phyloP scores from a whole-genome alignment of 106 monocot genomes.

The Alisma plantagoaquatica region DNA sequence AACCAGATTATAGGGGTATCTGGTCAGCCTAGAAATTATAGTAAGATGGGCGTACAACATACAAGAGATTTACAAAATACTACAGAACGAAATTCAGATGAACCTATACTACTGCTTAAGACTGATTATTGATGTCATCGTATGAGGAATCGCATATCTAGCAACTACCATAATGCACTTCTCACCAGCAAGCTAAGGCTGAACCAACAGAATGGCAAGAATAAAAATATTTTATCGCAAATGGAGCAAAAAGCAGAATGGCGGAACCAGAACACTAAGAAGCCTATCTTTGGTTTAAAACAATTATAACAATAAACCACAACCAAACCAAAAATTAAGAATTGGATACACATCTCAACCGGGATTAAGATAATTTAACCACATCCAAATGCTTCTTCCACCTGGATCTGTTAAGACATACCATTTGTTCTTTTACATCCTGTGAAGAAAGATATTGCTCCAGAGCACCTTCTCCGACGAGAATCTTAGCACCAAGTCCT shows the following conservation, averaged over 20 bases:
- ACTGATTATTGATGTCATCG: neutral
- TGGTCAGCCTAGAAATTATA: neutral
- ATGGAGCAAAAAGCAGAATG: neutral
- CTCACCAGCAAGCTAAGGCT: conserved; percentile 3
- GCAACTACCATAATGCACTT: neutral
- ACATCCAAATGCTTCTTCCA: conserved; percentile 11
- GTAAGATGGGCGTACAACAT: neutral
- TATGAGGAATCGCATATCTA: neutral
- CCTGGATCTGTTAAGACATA: conserved; percentile 26
- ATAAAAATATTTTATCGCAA: neutral
- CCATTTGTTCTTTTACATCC: conserved; percentile 22
- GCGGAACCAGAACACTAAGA: neutral
- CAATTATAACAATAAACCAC: conserved; percentile 7
- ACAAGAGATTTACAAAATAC: neutral
- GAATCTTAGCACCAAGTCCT: conserved; percentile 68
- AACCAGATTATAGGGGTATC: neutral
- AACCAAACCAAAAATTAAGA: conserved; percentile 18
- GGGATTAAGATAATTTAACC: conserved; percentile 21
- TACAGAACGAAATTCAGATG: neutral
- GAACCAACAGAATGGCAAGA: too few relatives aligned
- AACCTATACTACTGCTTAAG: neutral
- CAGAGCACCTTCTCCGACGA: conserved; percentile 57
- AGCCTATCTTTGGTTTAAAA: conserved; percentile 12
- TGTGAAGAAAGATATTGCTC: conserved; percentile 50
- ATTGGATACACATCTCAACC: conserved; percentile 14